Evolutionary conservation across 2,329 filamentous ascomycete genomes (phyloP), one percentile per base, ranked within the genome.

Genomic region (Clonostachys solani): DNA sequence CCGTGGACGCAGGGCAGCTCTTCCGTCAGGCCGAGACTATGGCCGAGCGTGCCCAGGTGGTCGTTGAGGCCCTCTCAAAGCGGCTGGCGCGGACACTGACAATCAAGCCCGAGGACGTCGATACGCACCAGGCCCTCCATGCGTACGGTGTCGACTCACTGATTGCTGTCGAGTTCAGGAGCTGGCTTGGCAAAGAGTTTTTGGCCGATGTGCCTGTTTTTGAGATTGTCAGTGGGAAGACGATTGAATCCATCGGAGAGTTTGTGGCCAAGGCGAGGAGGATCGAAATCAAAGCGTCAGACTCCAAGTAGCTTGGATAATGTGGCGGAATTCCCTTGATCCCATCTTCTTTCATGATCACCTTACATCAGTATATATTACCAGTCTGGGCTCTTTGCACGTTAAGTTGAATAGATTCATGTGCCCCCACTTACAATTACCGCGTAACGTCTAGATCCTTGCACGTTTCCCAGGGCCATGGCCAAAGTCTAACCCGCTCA

Each of bases 101-200:
- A 1, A 13, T 42, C 12, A 12, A 15, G 23, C 6, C 7, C 13
- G 40, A 42, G 13, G 40, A 17, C 12, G 12, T 42, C 16, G 40
- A 42, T 16, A 23, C 40, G 13, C 13, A 17, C 40, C 12, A 13
- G 40, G 17, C 40, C 15, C 13, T 42, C 6, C 40, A 42, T 23
- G 13, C 40, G 40, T 42, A 42, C 49, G 76, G 75, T 1, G 69
- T 79, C 6, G 76, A 80, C 58, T 77, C 73, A 0, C 63, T 79
- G 9, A 69, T 77, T 6, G 74, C 74, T 2, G 71, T 78, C n/a
- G 71, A 71, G 15, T 58, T 78, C 6, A 66, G 74, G 16, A 77
- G 69, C 52, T 78, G 74, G 74, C 66, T 79, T 5, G 59, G 66
- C 2, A 62, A 66, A 42, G 69, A 71, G 50, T 71, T 71, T 13